phyloP scores from a whole-genome alignment of 352 stramenopile species.

The Phytophthora citricola region DNA sequence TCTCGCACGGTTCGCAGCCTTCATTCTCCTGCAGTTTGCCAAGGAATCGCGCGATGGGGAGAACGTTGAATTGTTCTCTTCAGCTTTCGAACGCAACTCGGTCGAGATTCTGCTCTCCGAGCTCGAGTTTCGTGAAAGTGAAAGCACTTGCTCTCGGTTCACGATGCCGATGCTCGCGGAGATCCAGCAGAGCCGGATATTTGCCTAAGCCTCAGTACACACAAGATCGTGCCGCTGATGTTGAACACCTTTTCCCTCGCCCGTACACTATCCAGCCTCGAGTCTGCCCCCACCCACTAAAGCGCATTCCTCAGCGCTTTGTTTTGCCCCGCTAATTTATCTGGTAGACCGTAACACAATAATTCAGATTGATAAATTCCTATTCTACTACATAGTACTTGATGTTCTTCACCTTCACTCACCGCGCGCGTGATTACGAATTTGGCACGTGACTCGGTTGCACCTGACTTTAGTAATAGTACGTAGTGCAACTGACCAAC shows the following conservation, averaged over 20 bases:
- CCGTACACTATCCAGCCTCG: conserved; percentile 25
- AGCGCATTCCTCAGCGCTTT: conserved; percentile 16
- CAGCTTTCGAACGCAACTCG: conserved; percentile 67
- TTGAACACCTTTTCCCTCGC: conserved; percentile 17
- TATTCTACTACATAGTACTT: neutral
- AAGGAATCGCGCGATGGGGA: conserved; percentile 47
- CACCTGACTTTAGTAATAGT: neutral
- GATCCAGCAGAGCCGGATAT: conserved; percentile 67
- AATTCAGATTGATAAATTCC: conserved; percentile 18
- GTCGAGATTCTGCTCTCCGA: conserved; percentile 56
- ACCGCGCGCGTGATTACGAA: conserved; percentile 7
- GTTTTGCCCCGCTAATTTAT: conserved; percentile 34
- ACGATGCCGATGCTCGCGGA: conserved; percentile 60
- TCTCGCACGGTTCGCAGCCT: conserved; percentile 65
- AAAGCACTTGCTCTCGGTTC: conserved; percentile 43
- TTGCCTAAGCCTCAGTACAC: conserved; percentile 40
- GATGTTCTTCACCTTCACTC: conserved; percentile 27
- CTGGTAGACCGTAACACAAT: conserved; percentile 21
- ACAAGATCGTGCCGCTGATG: neutral
- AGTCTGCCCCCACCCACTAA: conserved; percentile 17
- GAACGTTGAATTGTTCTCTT: conserved; percentile 52
- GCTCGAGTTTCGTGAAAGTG: conserved; percentile 37
- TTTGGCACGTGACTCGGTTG: conserved; percentile 3
- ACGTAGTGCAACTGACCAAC: conserved; percentile 16
- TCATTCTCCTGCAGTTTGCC: conserved; percentile 69